Evolutionary conservation across 306 rosid genomes (phyloP).

Genomic region (Vigna reflexopilosa): DNA sequence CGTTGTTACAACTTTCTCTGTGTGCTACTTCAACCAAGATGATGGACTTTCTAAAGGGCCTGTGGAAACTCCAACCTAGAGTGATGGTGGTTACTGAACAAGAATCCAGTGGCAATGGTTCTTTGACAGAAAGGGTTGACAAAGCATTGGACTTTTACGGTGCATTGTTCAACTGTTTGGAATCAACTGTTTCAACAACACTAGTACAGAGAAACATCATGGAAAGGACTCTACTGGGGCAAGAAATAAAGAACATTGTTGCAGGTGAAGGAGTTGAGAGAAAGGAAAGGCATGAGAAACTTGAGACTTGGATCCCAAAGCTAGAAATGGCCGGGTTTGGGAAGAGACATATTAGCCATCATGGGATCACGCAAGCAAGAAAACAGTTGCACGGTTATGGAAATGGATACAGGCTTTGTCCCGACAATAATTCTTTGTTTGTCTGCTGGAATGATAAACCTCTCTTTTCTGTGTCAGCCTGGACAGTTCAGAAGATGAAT

Average conservation of each 20-base stretch:
- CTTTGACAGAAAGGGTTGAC: constrained; percentile 63
- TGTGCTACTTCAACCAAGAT: constrained; percentile 59
- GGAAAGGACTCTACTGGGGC: constrained; percentile 73
- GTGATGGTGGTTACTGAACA: constrained; percentile 74
- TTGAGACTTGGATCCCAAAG: constrained; percentile 66
- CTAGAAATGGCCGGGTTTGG: constrained; percentile 71
- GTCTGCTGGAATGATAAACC: constrained; percentile 68
- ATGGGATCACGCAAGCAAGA: constrained; percentile 53
- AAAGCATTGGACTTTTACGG: constrained; percentile 63
- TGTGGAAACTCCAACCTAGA: constrained; percentile 64
- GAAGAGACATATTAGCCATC: constrained; percentile 54
- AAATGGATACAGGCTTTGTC: constrained; percentile 59
- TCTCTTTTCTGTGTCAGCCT: constrained; percentile 69
- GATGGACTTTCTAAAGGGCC: constrained; percentile 54
- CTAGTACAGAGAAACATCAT: constrained; percentile 54
- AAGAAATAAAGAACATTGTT: constrained; percentile 74
- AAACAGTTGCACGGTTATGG: constrained; percentile 56
- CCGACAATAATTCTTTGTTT: constrained; percentile 58
- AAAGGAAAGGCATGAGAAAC: constrained; percentile 70
- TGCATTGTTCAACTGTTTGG: constrained; percentile 71
- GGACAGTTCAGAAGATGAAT: constrained; percentile 54
- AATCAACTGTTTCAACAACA: constrained; percentile 52
- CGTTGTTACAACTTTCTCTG: constrained; percentile 54
- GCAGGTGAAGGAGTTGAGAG: constrained; percentile 75
- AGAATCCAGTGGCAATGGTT: constrained; percentile 63